phyloP scores from a whole-genome alignment of 2,329 filamentous ascomycete species.

The Alternaria consortialis region DNA sequence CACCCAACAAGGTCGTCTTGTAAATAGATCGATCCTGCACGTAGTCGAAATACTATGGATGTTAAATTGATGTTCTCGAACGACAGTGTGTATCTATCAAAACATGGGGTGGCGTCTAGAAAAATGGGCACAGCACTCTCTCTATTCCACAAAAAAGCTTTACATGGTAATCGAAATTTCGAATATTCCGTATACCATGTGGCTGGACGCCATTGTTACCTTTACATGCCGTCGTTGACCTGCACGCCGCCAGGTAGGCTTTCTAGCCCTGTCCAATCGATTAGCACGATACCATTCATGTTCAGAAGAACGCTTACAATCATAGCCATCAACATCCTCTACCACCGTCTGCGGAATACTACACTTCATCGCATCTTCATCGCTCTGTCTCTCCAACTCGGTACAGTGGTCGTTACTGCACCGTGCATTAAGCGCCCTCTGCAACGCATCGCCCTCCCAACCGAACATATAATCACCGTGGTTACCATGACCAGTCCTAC shows the following conservation, averaged over 20 bases:
- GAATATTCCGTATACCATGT: neutral
- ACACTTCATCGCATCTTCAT: constrained; percentile 42
- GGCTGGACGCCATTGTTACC: neutral
- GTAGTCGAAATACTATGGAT: neutral
- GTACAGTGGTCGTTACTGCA: constrained; percentile 41
- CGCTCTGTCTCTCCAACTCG: constrained; percentile 37
- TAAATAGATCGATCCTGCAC: constrained; percentile 1
- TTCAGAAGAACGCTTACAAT: constrained; percentile 1
- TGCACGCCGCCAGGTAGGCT: constrained; percentile 31
- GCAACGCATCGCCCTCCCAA: constrained; percentile 42
- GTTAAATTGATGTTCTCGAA: neutral
- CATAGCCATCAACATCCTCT: constrained; percentile 32
- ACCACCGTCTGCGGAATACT: constrained; percentile 37
- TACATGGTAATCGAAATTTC: neutral
- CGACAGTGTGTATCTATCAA: neutral
- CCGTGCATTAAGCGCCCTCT: constrained; percentile 39
- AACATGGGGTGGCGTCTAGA: neutral
- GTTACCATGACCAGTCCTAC: constrained; percentile 41
- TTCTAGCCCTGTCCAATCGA: constrained; percentile 23
- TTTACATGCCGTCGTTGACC: constrained; percentile 27
- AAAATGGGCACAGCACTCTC: neutral
- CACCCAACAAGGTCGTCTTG: constrained; percentile 57
- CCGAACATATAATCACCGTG: constrained; percentile 40
- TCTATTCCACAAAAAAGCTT: neutral
- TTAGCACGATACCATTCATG: neutral